Percentiles rank a stretch among this genome's conserved stretches.
phyloP scores from a whole-genome alignment of 805 yeast genomes.

The Komagataella mondaviorum region DNA sequence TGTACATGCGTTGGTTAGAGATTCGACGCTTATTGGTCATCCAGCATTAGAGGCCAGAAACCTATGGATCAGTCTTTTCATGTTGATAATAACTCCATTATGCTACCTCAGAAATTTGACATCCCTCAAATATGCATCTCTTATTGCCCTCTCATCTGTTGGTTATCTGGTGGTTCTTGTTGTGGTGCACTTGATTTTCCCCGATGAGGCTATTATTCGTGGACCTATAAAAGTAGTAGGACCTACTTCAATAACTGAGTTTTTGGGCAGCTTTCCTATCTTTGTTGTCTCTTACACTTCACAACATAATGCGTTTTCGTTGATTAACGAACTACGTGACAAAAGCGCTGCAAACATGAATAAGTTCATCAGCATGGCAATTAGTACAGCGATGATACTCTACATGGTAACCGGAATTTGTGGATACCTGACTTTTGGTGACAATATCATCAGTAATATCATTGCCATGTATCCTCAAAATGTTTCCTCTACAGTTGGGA shows the following conservation, averaged over 20 bases:
- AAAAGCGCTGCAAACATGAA: slow-evolving; percentile 32
- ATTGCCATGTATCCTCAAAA: slow-evolving; percentile 63
- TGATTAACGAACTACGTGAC: slow-evolving; percentile 66
- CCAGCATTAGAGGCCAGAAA: slow-evolving; percentile 24
- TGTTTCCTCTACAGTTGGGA: slow-evolving; percentile 59
- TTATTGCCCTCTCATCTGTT: slow-evolving; percentile 72
- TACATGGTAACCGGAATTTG: slow-evolving; percentile 65
- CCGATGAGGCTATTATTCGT: slow-evolving; percentile 40
- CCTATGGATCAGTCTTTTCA: slow-evolving; percentile 49
- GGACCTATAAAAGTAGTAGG: slow-evolving; percentile 36
- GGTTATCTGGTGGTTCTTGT: slow-evolving; percentile 66
- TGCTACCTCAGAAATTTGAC: slow-evolving; percentile 67
- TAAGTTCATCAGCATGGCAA: slow-evolving; percentile 35
- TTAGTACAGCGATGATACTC: slow-evolving; percentile 43
- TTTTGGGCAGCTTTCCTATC: slow-evolving; percentile 76
- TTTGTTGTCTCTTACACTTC: slow-evolving; percentile 92
- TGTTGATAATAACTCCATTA: slow-evolving; percentile 45
- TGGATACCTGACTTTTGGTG: slow-evolving; percentile 85
- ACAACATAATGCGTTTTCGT: slow-evolving; percentile 88
- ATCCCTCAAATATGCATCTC: slow-evolving; percentile 74
- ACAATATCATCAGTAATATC: slow-evolving; percentile 63
- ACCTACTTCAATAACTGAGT: slow-evolving; percentile 30
- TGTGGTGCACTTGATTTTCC: slow-evolving; percentile 39
- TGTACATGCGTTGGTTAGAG: slow-evolving; percentile 15
- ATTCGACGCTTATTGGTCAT: slow-evolving; percentile 8